These are phyloP conservation scores for Alternaria tenuissima DNA, from an alignment of 2,329 filamentous ascomycete species.

Conservation along the genomic window DNA sequence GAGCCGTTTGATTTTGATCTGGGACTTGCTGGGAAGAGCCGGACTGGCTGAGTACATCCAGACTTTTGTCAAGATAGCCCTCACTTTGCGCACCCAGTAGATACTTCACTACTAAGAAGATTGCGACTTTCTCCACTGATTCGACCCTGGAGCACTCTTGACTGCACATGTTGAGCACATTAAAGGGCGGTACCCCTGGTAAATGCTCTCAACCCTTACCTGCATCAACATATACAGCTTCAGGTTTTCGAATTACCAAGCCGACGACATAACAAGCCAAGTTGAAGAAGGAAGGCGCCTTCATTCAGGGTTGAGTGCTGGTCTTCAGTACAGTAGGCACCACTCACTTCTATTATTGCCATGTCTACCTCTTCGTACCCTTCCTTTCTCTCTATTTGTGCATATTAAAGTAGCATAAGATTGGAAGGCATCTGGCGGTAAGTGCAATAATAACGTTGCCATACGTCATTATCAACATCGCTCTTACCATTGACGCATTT, in stretches of 20 bases:
- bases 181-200: no score
- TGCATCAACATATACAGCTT: no score
- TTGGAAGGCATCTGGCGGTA: neutral
- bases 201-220: no score
- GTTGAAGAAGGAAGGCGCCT: neutral
- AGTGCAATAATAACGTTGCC: neutral
- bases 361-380: no score
- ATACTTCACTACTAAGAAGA: no score
- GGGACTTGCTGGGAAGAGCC: neutral
- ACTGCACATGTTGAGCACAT: no score
- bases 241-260: no score
- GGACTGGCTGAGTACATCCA: neutral
- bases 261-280: neutral
- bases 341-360: neutral
- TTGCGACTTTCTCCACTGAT: no score
- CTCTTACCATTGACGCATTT: neutral
- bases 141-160: no score
- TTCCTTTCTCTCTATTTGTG: neutral
- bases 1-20: constrained; percentile 8
- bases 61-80: no score
- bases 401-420: no score
- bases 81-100: no score
- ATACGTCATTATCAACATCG: neutral
- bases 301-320: neutral
- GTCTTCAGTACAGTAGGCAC: neutral